A percentile compares a stretch with the other conserved stretches of the same genome.
phyloP scores from a whole-genome alignment of 805 yeast species.

The Wickerhamomyces tratensis region DNA sequence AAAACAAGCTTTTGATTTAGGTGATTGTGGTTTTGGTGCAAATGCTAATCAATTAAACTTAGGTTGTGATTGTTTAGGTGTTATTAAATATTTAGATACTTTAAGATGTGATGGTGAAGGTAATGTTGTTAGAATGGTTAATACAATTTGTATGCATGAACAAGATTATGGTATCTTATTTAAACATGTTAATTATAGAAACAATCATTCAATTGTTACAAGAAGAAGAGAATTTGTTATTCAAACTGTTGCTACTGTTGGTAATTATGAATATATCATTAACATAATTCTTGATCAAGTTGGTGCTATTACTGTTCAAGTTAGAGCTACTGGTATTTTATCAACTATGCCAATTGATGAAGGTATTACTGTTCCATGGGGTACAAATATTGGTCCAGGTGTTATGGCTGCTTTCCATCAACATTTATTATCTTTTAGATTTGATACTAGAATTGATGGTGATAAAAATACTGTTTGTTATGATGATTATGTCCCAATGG shows the following conservation, averaged over 20 bases:
- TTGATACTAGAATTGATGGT: constrained; percentile 73
- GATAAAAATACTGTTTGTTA: constrained; percentile 58
- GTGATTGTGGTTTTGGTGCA: constrained; percentile 70
- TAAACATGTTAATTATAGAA: constrained; percentile 70
- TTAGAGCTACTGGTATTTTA: constrained; percentile 72
- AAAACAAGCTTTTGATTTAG: constrained; percentile 74
- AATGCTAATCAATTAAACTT: constrained; percentile 50
- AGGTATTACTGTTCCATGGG: constrained; percentile 48
- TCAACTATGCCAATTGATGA: constrained; percentile 72
- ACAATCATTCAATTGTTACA: constrained; percentile 46
- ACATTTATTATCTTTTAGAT: constrained; percentile 62
- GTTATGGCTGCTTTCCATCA: constrained; percentile 75
- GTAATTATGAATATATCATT: constrained; percentile 65
- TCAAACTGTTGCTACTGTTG: constrained; percentile 69
- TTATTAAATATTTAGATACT: constrained; percentile 57
- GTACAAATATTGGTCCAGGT: constrained; percentile 63
- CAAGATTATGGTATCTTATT: constrained; percentile 61
- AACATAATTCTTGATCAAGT: constrained; percentile 61
- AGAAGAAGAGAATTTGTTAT: constrained; percentile 65
- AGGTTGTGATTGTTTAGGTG: constrained; percentile 73
- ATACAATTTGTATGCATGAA: constrained; percentile 66
- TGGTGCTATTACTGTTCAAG: constrained; percentile 62
- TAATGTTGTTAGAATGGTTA: constrained; percentile 48
- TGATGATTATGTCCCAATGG: constrained; percentile 52
- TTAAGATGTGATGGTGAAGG: constrained; percentile 44